phyloP scores from a whole-genome alignment of 31 red algal species.

The Asparagopsis taxiformis region DNA sequence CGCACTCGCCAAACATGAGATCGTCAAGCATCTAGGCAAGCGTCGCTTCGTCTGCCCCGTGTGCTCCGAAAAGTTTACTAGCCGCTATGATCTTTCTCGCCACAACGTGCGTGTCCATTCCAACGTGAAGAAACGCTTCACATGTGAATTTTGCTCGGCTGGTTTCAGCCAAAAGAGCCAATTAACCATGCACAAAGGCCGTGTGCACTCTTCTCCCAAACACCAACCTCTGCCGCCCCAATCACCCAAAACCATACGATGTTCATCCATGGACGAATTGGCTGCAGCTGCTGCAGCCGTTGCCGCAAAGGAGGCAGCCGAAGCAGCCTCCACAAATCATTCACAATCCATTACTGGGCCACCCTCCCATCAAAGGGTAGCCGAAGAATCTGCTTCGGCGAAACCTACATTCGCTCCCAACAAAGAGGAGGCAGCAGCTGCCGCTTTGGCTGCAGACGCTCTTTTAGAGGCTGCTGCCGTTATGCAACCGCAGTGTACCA shows the following conservation, averaged over 20 bases:
- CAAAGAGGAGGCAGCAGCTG: constrained; percentile 5
- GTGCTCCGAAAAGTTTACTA: constrained; percentile 24
- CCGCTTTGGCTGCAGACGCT: constrained; percentile 4
- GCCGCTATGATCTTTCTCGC: constrained; percentile 15
- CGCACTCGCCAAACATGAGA: constrained; percentile 11
- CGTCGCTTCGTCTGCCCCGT: constrained; percentile 7
- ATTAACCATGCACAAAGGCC: constrained; percentile 36
- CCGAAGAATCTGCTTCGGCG: background rate
- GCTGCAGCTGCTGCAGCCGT: constrained; percentile 4
- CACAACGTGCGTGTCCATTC: constrained; percentile 29
- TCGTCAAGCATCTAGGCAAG: constrained; percentile 20
- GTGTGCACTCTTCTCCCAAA: constrained; percentile 23
- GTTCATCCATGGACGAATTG: constrained; percentile 8
- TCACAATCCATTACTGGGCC: no score
- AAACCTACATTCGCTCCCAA: background rate
- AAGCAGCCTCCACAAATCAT: no score
- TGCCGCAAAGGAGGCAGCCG: background rate
- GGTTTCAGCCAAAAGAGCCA: constrained; percentile 37
- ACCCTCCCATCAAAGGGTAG: constrained; percentile 17
- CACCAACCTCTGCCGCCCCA: background rate
- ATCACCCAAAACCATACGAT: background rate
- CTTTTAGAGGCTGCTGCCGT: constrained; percentile 2
- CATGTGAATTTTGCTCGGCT: constrained; percentile 16
- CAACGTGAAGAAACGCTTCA: constrained; percentile 22
- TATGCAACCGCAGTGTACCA: no score